These are phyloP conservation scores for Batkoa obscura DNA, from an alignment of 371 early-diverging fungal genomes.

Conservation along the genomic window DNA sequence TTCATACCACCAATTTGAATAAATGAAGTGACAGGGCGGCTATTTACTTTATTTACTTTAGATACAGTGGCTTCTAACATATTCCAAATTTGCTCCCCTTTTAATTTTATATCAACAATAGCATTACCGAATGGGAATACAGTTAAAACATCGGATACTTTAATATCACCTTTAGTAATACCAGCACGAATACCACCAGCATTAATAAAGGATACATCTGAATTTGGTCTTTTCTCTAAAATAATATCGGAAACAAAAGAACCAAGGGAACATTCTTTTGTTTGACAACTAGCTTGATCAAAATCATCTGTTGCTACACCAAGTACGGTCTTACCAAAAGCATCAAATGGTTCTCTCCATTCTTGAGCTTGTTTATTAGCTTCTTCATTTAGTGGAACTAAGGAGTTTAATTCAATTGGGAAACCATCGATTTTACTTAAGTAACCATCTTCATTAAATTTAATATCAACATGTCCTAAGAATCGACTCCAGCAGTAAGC, in stretches of 20 bases:
- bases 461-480: constrained; percentile 40
- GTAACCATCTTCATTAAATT: constrained; percentile 27
- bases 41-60: constrained; percentile 7
- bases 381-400: constrained; percentile 19
- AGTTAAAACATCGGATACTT: constrained; percentile 23
- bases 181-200: constrained; percentile 35
- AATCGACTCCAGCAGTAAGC: constrained; percentile 37
- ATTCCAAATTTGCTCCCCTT: constrained; percentile 20
- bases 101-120: constrained; percentile 17
- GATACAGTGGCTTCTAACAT: constrained; percentile 19
- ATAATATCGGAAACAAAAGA: constrained; percentile 33
- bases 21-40: constrained; percentile 16
- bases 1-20: constrained; percentile 15
- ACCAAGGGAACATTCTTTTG: constrained; percentile 28
- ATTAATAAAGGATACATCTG: constrained; percentile 24
- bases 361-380: constrained; percentile 16
- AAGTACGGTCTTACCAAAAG: constrained; percentile 18
- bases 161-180: constrained; percentile 22
- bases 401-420: constrained; percentile 28
- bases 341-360: constrained; percentile 24
- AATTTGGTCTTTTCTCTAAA: constrained; percentile 11
- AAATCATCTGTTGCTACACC: constrained; percentile 18
- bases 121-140: constrained; percentile 34
- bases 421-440: constrained; percentile 22
- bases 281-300: constrained; percentile 16